Evolutionary conservation across 331 rosid species (phyloP), one percentile per base, ranked within the genome.

Genomic region (Prunus yedoensis): DNA sequence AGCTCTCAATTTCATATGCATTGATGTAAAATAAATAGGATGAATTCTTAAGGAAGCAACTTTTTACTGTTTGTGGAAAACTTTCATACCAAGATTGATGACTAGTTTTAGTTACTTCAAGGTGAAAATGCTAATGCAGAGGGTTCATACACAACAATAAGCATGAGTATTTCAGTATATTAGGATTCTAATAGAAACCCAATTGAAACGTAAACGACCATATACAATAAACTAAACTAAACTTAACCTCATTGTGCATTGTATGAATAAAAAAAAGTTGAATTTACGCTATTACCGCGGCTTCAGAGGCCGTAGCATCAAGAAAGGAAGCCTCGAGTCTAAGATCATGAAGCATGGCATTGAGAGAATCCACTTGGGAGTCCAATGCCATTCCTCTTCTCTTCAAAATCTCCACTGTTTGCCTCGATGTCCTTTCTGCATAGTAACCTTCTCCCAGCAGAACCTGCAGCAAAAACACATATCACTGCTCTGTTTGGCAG

Each of bases 401-500:
- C 76, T 79, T 85, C 88, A 94, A 86, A 83, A 94, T 86, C 61
- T 90, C 97, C 56, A 85, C 57, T 2, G 97, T 87, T 64, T 91
- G 97, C 76, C 86, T 94, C 14, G 93, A 88, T 0, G 96, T 94
- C 77, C 91, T 87, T 43, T 90, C 96, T 0, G 86, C 95, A 79
- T 87, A 90, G 76, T 91, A 91, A 8, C 96, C 95, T 81, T 91
- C 98, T 66, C 98, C 98, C 66, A 94, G 58, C 25, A 94, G 91
- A 80, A 93, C 98, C 98, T 93, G 68, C 69, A 70, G 66, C 68
- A 63, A 51, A 79, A 38, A 16, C 47, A 35, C 70, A 66, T 49
- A 72, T 10, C 5, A 63, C 6, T 32, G 11, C 50, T 2, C 7
- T 46, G 63, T 20, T 65, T 25, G 45, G 49, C 66, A 2, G 13